Base-by-base conservation (phyloP, 805 yeast species). In the Phaffomyces opuntiae region DNA sequence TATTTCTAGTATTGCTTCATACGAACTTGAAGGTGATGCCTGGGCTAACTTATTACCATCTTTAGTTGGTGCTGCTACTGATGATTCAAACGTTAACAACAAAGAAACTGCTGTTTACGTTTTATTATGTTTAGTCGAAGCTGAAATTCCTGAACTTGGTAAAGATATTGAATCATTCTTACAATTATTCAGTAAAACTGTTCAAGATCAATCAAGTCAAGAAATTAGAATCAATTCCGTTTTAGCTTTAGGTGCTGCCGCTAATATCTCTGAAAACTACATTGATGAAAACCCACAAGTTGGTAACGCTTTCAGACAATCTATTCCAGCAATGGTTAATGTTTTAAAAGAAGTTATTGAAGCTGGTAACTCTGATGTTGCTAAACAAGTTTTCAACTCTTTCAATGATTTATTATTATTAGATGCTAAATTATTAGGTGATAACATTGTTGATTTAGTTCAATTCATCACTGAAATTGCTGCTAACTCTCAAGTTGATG, bases 91-190 rank as follows among this genome's bases (percentile, higher is more conserved):
- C 38, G 67, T 73, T 41, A 80, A 78, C 53, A 72, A 80, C 43
- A 74, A 90, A 63, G 96, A 90, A 68, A 82, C 86, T 63, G 84
- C 96, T 34, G 80, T 87, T 34, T 93, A 79, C 72, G 77, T 89
- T 43, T 69, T 93, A 49, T 80, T 75, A 65, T 77, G 93, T 46
- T 66, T 93, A 43, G 73, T 91, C 57, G 98, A 93, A 64, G 75
- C 81, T 40, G 72, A 74, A 43, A 78, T 75, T 57, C 75, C 80
- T 46, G 73, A 78, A 45, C 71, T 88, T 64, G 68, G 70, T 40
- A 69, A 73, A 34, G 80, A 80, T 60, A 71, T 81, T 42, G 74
- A 70, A 43, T 85, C 86, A 53, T 79, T 93, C 65, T 72, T 93
- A 62, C 67, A 75, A 40, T 71, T 93, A 53, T 87, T 91, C 62